Conservation (phyloP, 2,329 filamentous ascomycete species). For the Phyllosticta citriasiana region DNA sequence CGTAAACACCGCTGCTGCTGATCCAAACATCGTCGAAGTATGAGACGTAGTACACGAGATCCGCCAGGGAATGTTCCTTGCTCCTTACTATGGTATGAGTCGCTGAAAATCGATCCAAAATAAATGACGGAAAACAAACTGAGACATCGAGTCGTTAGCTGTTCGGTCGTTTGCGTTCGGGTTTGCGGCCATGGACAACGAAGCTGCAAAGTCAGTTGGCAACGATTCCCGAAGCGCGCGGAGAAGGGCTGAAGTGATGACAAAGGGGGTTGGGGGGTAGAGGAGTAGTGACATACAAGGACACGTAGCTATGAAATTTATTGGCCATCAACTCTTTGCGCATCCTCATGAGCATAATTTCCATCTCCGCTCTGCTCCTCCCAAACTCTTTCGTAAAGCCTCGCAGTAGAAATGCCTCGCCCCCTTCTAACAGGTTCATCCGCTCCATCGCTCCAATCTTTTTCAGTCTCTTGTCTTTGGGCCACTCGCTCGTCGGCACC, state of each 20-base stretch:
- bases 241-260: not conserved
- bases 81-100: not conserved
- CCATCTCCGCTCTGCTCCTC: conserved; percentile 3
- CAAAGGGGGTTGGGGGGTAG: not conserved
- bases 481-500: conserved; percentile 4
- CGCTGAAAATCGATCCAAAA: not conserved
- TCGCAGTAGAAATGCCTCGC: conserved; percentile 3
- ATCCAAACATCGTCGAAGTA: no score
- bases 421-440: conserved; percentile 4
- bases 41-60: not conserved
- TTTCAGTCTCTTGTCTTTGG: conserved; percentile 3
- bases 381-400: conserved; percentile 7
- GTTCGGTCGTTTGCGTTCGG: not conserved
- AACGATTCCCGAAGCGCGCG: not conserved
- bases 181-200: not conserved
- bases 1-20: no score
- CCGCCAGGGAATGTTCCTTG: no score
- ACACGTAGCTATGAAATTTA: conserved; percentile 7
- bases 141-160: not conserved
- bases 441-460: conserved; percentile 5
- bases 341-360: conserved; percentile 5
- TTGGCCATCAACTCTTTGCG: conserved; percentile 6
- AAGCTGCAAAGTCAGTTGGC: not conserved
- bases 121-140: not conserved
- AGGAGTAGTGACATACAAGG: not conserved